Evolutionary conservation across 495 filamentous ascomycete genomes (phyloP).

Genomic region (Geopyxis carbonaria): DNA sequence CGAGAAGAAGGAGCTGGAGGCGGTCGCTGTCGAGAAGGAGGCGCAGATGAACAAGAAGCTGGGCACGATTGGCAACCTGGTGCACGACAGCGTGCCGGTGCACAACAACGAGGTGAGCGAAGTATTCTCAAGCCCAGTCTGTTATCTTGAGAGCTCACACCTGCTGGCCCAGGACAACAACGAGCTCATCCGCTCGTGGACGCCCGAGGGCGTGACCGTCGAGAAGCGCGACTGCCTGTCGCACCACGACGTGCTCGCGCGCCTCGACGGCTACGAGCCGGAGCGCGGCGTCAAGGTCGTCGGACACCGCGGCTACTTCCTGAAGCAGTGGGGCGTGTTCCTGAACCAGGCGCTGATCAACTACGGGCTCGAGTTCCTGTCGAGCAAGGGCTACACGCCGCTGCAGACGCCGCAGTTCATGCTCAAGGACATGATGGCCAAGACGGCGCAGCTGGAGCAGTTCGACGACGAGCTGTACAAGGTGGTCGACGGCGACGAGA

Average conservation of each 20-base stretch:
- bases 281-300: constrained; percentile 89
- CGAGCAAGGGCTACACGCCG: constrained; percentile 58
- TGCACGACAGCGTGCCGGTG: constrained; percentile 82
- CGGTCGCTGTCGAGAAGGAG: constrained; percentile 57
- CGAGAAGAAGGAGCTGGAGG: constrained; percentile 60
- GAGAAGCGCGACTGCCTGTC: constrained; percentile 61
- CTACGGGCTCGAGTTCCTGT: constrained; percentile 81
- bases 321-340: constrained; percentile 81
- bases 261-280: constrained; percentile 81
- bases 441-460: constrained; percentile 91
- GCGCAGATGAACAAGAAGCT: constrained; percentile 53
- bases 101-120: constrained; percentile 59
- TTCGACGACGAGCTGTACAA: constrained; percentile 98
- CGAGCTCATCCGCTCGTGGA: constrained; percentile 54
- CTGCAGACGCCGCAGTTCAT: constrained; percentile 93
- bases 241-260: constrained; percentile 83
- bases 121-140: background rate
- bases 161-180: constrained; percentile 52
- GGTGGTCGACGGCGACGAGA: constrained; percentile 68
- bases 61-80: constrained; percentile 78
- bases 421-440: constrained; percentile 93
- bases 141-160: background rate
- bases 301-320: constrained; percentile 86
- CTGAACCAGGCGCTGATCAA: constrained; percentile 83
- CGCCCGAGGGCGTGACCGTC: constrained; percentile 49